Evolutionary conservation across 257 asterid species (phyloP).

Genomic region (Lycium barbarum): DNA sequence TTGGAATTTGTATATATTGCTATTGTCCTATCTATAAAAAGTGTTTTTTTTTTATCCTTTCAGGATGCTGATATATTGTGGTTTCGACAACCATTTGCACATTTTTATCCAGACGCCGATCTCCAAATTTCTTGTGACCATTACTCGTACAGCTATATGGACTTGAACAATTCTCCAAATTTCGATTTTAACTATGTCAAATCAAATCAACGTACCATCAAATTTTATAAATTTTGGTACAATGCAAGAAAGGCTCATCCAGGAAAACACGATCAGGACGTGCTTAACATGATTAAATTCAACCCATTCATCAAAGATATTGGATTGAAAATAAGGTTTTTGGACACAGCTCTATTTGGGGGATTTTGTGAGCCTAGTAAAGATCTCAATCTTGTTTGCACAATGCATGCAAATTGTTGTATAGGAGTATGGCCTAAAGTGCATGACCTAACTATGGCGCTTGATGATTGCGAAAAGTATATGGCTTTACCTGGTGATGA

Average conservation of each 20-base stretch:
- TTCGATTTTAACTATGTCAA: constrained; percentile 69
- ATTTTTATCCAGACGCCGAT: constrained; percentile 58
- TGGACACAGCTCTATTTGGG: constrained; percentile 61
- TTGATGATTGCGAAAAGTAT: constrained; percentile 62
- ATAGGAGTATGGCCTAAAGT: constrained; percentile 59
- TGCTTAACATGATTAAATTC: constrained; percentile 53
- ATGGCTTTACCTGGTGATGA: constrained; percentile 25
- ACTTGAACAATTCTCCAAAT: constrained; percentile 55
- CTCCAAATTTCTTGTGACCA: constrained; percentile 70
- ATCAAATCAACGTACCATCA: constrained; percentile 50
- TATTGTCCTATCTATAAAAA: not conserved
- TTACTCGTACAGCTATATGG: constrained; percentile 43
- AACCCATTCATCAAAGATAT: constrained; percentile 40
- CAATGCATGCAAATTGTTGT: constrained; percentile 82
- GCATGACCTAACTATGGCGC: constrained; percentile 54
- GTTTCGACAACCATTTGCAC: constrained; percentile 63
- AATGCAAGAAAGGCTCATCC: constrained; percentile 42
- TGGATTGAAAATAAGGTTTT: constrained; percentile 55
- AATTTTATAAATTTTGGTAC: constrained; percentile 67
- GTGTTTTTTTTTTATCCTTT: not conserved
- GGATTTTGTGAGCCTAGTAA: constrained; percentile 67
- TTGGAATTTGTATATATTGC: not conserved
- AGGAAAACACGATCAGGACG: constrained; percentile 67
- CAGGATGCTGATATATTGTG: constrained; percentile 80
- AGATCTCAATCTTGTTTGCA: constrained; percentile 53